Evolutionary conservation across 345 rosid species (phyloP), one percentile per base, ranked within the genome.

Genomic region (Chamaenerion angustifolium): DNA sequence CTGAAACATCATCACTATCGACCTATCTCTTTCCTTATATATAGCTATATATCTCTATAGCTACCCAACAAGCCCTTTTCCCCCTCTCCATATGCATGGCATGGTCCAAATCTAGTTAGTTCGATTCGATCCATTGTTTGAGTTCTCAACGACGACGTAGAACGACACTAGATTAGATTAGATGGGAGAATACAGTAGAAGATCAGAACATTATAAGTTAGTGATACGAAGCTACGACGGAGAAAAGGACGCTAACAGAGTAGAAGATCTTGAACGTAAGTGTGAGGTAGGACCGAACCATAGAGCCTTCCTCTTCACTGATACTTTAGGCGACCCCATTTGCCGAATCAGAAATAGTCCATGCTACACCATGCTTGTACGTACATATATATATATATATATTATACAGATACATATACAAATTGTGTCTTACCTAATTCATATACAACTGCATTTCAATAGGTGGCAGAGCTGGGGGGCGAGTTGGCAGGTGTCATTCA

Each of bases 281-380:
- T 83, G 95, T 49, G 93, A 78, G 75, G 53, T 80, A 65, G 86
- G 84, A 42, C 79, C 82, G 18, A 53, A 71, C 42, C 65, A 70
- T 43, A 63, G 75, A 63, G 79, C 70, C 10, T 68, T 68, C 59
- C 80, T 83, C 70, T 76, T 60, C 70, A 80, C 82, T 8, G 89
- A 86, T 60, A 73, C 74, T 48, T 31, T 86, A 69, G 95, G 95
- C 42, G 95, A 86, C 80, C 95, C 95, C 69, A 73, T 78, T 23
- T 78, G 93, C 67, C 70, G 95, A 60, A 81, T 86, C 72, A 54
- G 93, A 57, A 78, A 83, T 55, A 72, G 75, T 63, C 95, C 87
- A 35, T 42, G 76, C 48, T 76, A 54, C 73, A 73, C 48, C 43
- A 86, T 86, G 93, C 82, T 86, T 74, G 95, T 86, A 69, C 50